phyloP scores from a whole-genome alignment of 2,329 filamentous ascomycete genomes.

The Sporothrix schenckii region DNA sequence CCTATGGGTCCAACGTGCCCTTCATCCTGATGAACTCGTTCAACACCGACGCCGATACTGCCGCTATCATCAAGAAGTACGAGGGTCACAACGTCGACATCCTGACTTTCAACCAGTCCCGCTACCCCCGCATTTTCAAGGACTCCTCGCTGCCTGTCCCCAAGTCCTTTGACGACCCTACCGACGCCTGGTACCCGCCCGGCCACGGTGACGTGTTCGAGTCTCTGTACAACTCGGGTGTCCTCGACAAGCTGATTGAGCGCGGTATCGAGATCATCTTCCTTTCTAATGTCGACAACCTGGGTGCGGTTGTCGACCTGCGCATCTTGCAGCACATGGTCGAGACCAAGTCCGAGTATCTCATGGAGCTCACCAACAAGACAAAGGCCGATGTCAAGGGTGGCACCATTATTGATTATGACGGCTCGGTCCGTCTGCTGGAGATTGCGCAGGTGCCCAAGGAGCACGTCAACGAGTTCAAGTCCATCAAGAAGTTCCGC shows the following conservation, averaged over 20 bases:
- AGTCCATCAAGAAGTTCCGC: constrained; percentile 99
- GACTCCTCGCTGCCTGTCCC: constrained; percentile 95
- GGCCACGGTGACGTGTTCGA: constrained; percentile 99
- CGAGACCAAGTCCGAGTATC: constrained; percentile 94
- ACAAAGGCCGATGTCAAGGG: constrained; percentile 99
- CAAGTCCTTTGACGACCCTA: constrained; percentile 82
- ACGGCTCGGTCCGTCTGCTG: constrained; percentile 91
- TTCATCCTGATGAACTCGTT: constrained; percentile 99
- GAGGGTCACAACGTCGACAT: constrained; percentile 99
- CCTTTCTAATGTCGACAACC: constrained; percentile 98
- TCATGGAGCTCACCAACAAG: constrained; percentile 99
- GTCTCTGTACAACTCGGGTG: constrained; percentile 98
- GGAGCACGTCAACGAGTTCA: constrained; percentile 99
- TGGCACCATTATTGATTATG: constrained; percentile 99
- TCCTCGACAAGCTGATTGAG: constrained; percentile 92
- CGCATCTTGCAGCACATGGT: constrained; percentile 99
- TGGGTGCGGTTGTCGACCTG: constrained; percentile 95
- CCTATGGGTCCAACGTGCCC: constrained; percentile 94
- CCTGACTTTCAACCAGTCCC: constrained; percentile 98
- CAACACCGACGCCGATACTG: constrained; percentile 98
- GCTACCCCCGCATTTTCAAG: constrained; percentile 97
- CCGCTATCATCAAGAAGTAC: constrained; percentile 99
- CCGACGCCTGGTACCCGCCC: constrained; percentile 97
- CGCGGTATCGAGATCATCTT: constrained; percentile 97
- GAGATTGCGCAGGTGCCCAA: constrained; percentile 99